Base-by-base conservation (phyloP, 1,284 basidiomycete species). In the Ganoderma lucidum region DNA sequence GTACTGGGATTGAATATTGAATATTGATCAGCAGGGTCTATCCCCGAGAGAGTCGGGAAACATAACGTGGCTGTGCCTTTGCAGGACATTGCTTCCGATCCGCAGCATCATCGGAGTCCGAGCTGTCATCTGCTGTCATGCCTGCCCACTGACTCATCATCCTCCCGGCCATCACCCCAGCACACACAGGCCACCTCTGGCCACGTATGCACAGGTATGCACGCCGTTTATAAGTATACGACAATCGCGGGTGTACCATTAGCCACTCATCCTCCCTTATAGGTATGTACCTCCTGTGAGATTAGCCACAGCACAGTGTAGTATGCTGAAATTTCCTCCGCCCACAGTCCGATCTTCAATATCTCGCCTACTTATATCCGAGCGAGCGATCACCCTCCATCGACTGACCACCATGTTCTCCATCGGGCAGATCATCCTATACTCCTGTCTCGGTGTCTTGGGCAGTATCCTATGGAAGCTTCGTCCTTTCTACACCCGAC, bases 401-500 rank as follows among this genome's bases (percentile, higher is more conserved):
- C 32, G 14, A 32, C 35, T 58, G n/a, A 35, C 56, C 32, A 23
- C 10, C 56, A 59, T 59, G 56, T 14, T 48, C 9, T 45, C 44
- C 62, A 51, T 45, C 28, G 42, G 62, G 14, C 62, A 44, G 17
- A 48, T 19, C 32, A 17, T 23, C 44, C 19, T 51, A 12, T 19
- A n/a, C 32, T 23, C 19, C 6, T 4, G 37, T 15, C 30, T 63
- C 28, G 30, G 53, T 39, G 10, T 65, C 19, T 12, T 65, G 28
- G 66, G 32, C 6, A 23, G 67, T n/a, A 61, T 48, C 4, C 23
- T 73, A 14, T 71, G 66, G 61, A 73, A 70, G 45, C 19, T 75
- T 30, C 37, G 63, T 30, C 51, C 60, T 0, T 15, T 65, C 48
- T 6, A 74, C 4, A 56, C 64, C 44, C 71, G 56, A 19, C 75